Evolutionary conservation across 345 rosid genomes (phyloP), one percentile per base, ranked within the genome.

Genomic region (Hypericum androsaemum): DNA sequence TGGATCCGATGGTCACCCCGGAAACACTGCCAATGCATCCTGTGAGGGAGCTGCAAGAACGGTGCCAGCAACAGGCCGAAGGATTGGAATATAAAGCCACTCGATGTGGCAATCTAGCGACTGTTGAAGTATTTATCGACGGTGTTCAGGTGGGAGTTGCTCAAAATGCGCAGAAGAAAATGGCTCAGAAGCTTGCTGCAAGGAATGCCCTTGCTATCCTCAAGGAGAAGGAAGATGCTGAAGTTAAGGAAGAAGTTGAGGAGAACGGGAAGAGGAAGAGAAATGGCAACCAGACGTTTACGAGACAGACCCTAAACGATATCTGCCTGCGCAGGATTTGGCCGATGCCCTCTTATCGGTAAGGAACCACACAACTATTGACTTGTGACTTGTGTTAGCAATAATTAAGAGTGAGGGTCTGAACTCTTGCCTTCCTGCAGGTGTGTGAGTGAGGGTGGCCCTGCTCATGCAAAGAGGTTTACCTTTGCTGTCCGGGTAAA

Each of bases 1-100:
- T 92, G 73, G 86, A 85, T 13, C 97, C 98, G 12, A 88, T 92
- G 94, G 98, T 92, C 56, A 92, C 98, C 47, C 98, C 98, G 40
- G 98, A 92, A 59, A 92, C 89, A 17, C 86, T 92, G 32, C 98
- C 97, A 7, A 92, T 92, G 98, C 98, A 92, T 79, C 98, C 98
- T 14, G 98, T 92, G n/a, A 64, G 98, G 68, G 98, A 88, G 77
- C 85, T 92, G 56, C 97, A 92, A 71, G 98, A 92, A 63, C 82
- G 97, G 6, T 92, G 98, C 72, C 98, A 88, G 74, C 97, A 92
- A 54, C 95, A 88, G 67, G 98, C 95, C 22, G 97, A 92, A 82
- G 97, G 95, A 37, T 71, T 92, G 74, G 98, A 88, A 59, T 92
- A 92, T 65, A 92, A 83, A 61, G 84, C 97, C 54, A 73, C 78